Evolutionary conservation across 768 basidiomycete species (phyloP).

Genomic region (Tulasnella sp.): DNA sequence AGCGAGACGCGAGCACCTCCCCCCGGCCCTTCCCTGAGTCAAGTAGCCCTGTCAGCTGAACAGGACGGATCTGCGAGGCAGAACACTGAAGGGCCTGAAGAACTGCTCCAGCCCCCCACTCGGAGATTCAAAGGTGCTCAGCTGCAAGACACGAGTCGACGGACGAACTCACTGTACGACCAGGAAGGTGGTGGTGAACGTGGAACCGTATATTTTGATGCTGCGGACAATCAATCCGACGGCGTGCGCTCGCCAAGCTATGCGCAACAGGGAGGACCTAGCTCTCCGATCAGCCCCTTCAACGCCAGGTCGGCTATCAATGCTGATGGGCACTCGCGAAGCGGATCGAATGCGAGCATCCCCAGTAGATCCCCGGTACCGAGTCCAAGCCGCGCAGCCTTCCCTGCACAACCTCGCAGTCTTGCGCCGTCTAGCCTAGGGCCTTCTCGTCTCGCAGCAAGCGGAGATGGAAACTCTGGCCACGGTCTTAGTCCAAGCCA

Average conservation of each 20-base stretch:
- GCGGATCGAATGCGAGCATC: not conserved
- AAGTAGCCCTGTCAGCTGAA: too few relatives aligned
- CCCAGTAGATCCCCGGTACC: not conserved
- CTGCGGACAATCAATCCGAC: not conserved
- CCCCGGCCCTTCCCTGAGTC: too few relatives aligned
- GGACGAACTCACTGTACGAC: not conserved
- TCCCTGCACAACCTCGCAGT: slow-evolving; percentile 1
- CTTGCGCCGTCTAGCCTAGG: not conserved
- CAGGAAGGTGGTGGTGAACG: not conserved
- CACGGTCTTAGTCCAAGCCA: not conserved
- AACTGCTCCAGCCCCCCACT: not conserved
- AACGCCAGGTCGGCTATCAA: not conserved
- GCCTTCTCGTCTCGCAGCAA: not conserved
- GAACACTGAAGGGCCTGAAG: too few relatives aligned
- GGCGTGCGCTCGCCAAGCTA: not conserved
- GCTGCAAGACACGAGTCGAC: not conserved
- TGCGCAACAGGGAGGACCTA: not conserved
- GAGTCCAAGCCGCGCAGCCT: not conserved
- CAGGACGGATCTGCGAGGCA: too few relatives aligned
- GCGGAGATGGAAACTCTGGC: not conserved
- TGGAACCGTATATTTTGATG: slow-evolving; percentile 2
- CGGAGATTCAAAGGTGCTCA: not conserved
- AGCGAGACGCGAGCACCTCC: too few relatives aligned
- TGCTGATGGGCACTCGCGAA: not conserved
- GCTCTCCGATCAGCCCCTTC: not conserved